These are phyloP conservation scores for Priceomyces carsonii DNA, from an alignment of 805 yeast species.

Conservation along the genomic window DNA sequence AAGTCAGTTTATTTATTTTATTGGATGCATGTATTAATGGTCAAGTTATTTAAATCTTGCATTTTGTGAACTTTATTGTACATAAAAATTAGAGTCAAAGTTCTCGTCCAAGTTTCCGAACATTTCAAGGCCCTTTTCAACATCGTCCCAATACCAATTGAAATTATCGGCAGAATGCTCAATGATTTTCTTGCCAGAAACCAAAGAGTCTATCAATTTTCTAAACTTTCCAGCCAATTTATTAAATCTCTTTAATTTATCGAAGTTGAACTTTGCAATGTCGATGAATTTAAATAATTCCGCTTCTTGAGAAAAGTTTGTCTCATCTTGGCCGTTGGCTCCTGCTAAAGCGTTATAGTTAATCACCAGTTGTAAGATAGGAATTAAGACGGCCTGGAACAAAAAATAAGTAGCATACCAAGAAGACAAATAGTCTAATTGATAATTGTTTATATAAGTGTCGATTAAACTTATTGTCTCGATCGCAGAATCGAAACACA, in stretches of 20 bases:
- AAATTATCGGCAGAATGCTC: constrained; percentile 6
- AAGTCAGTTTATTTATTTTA: too few species aligned
- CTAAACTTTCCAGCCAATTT: constrained; percentile 20
- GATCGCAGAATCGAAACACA: constrained; percentile 17
- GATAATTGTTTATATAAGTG: constrained; percentile 12
- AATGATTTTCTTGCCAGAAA: constrained; percentile 14
- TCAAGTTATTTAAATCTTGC: too few species aligned
- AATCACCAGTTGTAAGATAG: constrained; percentile 24
- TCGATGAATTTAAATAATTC: constrained; percentile 15
- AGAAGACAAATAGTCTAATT: constrained; percentile 31
- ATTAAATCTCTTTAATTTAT: constrained; percentile 13
- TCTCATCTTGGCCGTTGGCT: neutral
- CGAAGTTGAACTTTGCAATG: constrained; percentile 11
- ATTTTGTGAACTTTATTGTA: too few species aligned
- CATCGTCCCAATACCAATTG: constrained; percentile 9
- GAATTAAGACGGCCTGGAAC: constrained; percentile 63
- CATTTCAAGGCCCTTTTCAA: constrained; percentile 12
- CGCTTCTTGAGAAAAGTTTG: constrained; percentile 8
- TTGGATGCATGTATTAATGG: too few species aligned
- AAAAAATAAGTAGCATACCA: constrained; percentile 68
- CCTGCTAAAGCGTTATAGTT: constrained; percentile 8
- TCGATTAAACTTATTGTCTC: constrained; percentile 14
- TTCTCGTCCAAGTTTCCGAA: constrained; percentile 15
- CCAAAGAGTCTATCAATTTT: constrained; percentile 15
- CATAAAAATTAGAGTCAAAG: constrained; percentile 6